Evolutionary conservation across 148 eudicot genomes (phyloP).

Genomic region (Chenopodium quinoa): DNA sequence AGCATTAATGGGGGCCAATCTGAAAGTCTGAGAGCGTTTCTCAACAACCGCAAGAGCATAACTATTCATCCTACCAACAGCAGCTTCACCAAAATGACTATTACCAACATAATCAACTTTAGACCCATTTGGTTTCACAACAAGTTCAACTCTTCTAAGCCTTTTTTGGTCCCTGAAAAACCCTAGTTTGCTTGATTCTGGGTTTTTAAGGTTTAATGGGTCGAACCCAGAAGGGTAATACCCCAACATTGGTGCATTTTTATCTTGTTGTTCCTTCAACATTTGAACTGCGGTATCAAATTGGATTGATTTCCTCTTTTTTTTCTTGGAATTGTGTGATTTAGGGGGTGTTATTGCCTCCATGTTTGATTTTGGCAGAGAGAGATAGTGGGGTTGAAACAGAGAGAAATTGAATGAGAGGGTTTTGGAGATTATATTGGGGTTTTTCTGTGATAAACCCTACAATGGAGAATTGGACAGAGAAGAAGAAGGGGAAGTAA

Average conservation of each 20-base stretch:
- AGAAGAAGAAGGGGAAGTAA: not conserved
- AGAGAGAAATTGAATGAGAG: too few relatives aligned
- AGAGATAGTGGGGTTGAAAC: not conserved
- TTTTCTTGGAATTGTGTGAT: conserved; percentile 19
- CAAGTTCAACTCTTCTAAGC: conserved; percentile 48
- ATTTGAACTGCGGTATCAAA: conserved; percentile 25
- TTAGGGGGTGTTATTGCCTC: conserved; percentile 16
- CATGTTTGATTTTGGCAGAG: conserved; percentile 15
- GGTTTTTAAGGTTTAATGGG: conserved; percentile 23
- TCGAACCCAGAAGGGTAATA: conserved; percentile 62
- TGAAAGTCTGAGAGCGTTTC: conserved; percentile 47
- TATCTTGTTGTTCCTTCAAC: conserved; percentile 27
- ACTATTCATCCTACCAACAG: conserved; percentile 53
- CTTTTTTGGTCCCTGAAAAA: conserved; percentile 34
- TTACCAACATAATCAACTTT: conserved; percentile 53
- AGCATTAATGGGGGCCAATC: conserved; percentile 59
- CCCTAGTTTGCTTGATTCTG: conserved; percentile 23
- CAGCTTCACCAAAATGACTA: conserved; percentile 57
- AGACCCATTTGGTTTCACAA: conserved; percentile 43
- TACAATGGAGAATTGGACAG: not conserved
- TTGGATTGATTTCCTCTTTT: conserved; percentile 19
- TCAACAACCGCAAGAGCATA: conserved; percentile 64
- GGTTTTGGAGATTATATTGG: conserved; percentile 4
- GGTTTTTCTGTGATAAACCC: conserved; percentile 9
- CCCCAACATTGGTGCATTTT: conserved; percentile 47